Percentiles rank a stretch among this genome's conserved stretches.
These are phyloP conservation scores for Boletus pseudopeckii DNA, from an alignment of 768 basidiomycete species.

Conservation along the genomic window DNA sequence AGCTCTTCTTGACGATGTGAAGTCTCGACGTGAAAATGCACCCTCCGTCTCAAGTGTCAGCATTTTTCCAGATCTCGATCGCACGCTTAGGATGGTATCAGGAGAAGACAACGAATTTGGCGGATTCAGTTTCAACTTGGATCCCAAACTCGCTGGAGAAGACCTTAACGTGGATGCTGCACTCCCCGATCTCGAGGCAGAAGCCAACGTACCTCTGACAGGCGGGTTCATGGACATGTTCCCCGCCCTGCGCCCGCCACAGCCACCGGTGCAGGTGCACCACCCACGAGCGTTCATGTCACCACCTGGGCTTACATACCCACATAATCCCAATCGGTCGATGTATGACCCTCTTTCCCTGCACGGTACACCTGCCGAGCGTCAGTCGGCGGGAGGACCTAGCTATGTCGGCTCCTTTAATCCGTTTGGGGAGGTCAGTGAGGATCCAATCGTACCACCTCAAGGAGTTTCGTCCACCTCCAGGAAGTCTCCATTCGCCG, in stretches of 20 bases:
- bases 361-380: conserved; percentile 42
- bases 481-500: conserved; percentile 47
- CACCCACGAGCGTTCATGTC: conserved; percentile 37
- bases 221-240: conserved; percentile 71
- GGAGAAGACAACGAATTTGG: conserved; percentile 57
- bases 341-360: conserved; percentile 53
- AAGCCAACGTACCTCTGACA: conserved; percentile 52
- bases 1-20: conserved; percentile 81
- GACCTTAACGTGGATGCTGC: conserved; percentile 38
- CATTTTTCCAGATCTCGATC: conserved; percentile 88
- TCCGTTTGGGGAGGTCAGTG: conserved; percentile 65
- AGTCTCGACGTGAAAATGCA: conserved; percentile 63
- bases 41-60: conserved; percentile 42
- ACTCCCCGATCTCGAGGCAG: conserved; percentile 46
- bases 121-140: conserved; percentile 85
- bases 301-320: conserved; percentile 54
- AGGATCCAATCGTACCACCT: conserved; percentile 40
- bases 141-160: conserved; percentile 65
- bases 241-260: conserved; percentile 50
- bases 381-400: conserved; percentile 43
- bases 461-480: conserved; percentile 30
- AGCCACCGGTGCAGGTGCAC: conserved; percentile 17
- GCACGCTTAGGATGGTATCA: conserved; percentile 70
- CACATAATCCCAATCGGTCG: conserved; percentile 46
- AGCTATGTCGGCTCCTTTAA: conserved; percentile 76